Evolutionary conservation across 345 rosid genomes (phyloP).

Genomic region (Eucalyptus cladocalyx): DNA sequence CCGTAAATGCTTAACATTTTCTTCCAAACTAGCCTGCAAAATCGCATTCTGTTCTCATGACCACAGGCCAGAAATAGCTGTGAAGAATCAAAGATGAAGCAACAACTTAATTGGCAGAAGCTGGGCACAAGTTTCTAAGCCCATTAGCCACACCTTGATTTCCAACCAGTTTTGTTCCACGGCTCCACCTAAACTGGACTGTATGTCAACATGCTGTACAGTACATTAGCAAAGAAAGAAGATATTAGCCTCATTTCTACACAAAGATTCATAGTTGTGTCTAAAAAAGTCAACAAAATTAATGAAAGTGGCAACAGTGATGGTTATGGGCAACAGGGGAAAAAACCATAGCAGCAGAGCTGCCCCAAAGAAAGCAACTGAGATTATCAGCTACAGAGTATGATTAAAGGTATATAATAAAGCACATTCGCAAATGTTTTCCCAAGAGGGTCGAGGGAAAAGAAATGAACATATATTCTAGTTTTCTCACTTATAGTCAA

Average conservation of each 20-base stretch:
- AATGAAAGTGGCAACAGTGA: not conserved
- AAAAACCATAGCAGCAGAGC: not conserved
- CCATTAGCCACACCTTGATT: constrained; percentile 17
- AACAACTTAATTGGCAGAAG: not conserved
- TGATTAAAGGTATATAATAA: not conserved
- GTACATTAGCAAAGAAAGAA: not conserved
- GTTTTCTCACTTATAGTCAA: not conserved
- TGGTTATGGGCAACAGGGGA: not conserved
- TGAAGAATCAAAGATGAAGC: not conserved
- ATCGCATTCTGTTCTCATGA: not conserved
- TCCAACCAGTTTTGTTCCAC: constrained; percentile 20
- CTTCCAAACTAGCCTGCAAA: constrained; percentile 38
- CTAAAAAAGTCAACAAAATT: not conserved
- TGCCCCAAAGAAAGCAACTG: not conserved
- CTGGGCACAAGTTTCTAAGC: not conserved
- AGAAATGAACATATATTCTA: not conserved
- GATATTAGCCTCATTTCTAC: not conserved
- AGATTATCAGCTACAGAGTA: not conserved
- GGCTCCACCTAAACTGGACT: constrained; percentile 22
- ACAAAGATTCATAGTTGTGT: not conserved
- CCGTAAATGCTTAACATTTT: constrained; percentile 23
- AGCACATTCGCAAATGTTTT: not conserved
- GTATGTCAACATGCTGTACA: not conserved
- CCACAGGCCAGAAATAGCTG: not conserved
- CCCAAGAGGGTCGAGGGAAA: not conserved